Evolutionary conservation across 202 grass and related monocot genomes (phyloP).

Genomic region (Setaria italica): DNA sequence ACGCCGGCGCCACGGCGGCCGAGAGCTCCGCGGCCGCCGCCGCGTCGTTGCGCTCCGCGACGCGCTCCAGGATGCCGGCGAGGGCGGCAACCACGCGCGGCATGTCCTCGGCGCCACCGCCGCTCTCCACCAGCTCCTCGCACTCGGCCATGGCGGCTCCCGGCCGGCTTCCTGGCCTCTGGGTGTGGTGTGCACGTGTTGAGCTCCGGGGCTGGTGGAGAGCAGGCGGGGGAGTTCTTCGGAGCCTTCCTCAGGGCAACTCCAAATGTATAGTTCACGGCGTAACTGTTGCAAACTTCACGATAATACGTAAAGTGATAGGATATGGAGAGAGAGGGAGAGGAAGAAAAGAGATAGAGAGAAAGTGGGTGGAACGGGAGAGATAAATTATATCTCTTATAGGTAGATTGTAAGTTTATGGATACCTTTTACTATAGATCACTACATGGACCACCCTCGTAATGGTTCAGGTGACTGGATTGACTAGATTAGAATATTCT

Average conservation of each 20-base stretch:
- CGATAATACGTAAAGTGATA: too few relatives aligned
- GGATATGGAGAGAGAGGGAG: too few relatives aligned
- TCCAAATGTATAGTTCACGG: too few relatives aligned
- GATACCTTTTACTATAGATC: too few relatives aligned
- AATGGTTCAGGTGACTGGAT: too few relatives aligned
- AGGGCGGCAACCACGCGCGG: constrained; percentile 64
- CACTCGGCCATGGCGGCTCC: constrained; percentile 48
- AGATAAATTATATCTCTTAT: too few relatives aligned
- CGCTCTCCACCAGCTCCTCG: constrained; percentile 56
- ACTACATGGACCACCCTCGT: too few relatives aligned
- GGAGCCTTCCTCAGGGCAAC: neutral
- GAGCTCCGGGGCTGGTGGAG: constrained; percentile 35
- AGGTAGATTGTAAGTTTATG: too few relatives aligned
- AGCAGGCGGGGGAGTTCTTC: constrained; percentile 16
- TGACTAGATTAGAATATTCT: too few relatives aligned
- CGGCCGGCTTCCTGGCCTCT: neutral
- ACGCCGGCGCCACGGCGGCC: constrained; percentile 31
- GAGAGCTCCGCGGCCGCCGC: constrained; percentile 18
- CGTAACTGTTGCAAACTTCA: too few relatives aligned
- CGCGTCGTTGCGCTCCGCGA: constrained; percentile 67
- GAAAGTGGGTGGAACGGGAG: too few relatives aligned
- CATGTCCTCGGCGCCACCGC: constrained; percentile 51
- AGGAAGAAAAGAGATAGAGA: too few relatives aligned
- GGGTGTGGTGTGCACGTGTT: constrained; percentile 35
- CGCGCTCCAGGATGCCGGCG: constrained; percentile 68